A percentile compares a stretch with the other conserved stretches of the same genome.
Evolutionary conservation across 2,329 filamentous ascomycete species (phyloP).

Genomic region (Cladosporium velox): DNA sequence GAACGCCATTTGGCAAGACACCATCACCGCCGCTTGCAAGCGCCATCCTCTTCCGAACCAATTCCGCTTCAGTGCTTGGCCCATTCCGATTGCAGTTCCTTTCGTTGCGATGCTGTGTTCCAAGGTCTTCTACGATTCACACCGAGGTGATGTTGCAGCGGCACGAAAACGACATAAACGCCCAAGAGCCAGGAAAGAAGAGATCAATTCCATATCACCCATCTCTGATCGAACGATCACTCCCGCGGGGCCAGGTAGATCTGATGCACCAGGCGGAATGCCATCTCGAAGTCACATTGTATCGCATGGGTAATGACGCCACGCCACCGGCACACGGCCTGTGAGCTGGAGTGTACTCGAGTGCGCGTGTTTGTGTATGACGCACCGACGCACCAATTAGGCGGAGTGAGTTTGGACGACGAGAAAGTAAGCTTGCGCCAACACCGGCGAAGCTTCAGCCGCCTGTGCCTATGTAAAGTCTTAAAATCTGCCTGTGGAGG

Average conservation of each 20-base stretch:
- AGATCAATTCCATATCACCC: background rate
- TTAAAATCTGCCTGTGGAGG: background rate
- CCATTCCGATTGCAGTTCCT: background rate
- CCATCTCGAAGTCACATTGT: background rate
- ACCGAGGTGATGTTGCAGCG: background rate
- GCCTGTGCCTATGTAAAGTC: background rate
- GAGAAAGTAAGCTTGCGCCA: conserved; percentile 5
- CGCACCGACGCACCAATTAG: background rate
- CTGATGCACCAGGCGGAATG: background rate
- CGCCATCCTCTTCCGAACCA: conserved; percentile 34
- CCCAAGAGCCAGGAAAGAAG: background rate
- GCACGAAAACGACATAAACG: background rate
- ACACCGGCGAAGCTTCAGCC: conserved; percentile 6
- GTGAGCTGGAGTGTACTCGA: background rate
- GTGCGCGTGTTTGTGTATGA: background rate
- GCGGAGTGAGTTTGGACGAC: conserved; percentile 7
- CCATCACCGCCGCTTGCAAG: conserved; percentile 36
- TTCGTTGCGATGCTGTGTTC: background rate
- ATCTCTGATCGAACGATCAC: background rate
- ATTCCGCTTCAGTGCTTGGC: conserved; percentile 9
- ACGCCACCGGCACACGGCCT: background rate
- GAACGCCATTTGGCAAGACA: conserved; percentile 37
- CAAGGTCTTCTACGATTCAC: background rate
- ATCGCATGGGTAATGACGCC: background rate
- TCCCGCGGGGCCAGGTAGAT: background rate